A percentile compares a stretch with the other conserved stretches of the same genome.
These are phyloP conservation scores for Kipferlia bialata DNA, from an alignment of 78 protist species.

Conservation along the genomic window DNA sequence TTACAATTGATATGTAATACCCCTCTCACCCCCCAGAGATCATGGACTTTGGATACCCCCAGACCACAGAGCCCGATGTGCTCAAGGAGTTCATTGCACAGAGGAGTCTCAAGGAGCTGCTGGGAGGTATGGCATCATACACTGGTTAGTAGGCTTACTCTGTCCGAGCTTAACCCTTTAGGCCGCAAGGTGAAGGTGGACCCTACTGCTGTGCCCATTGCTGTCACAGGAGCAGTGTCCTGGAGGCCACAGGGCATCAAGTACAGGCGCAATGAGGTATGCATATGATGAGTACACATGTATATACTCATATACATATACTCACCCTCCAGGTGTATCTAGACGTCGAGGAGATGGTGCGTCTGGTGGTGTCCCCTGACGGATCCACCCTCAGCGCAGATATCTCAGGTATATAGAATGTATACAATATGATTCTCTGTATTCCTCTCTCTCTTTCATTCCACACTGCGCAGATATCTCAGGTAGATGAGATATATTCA, in stretches of 20 bases:
- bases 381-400: neutral
- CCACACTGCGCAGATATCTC: constrained; percentile 57
- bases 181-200: too few relatives aligned
- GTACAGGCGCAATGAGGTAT: constrained; percentile 58
- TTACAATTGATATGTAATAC: too few relatives aligned
- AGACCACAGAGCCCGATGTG: too few relatives aligned
- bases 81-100: too few relatives aligned
- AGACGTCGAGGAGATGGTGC: constrained; percentile 83
- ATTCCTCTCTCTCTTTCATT: neutral
- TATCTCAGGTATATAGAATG: neutral
- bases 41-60: too few relatives aligned
- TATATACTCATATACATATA: too few relatives aligned
- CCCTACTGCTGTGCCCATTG: constrained; percentile 31
- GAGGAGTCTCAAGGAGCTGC: too few relatives aligned
- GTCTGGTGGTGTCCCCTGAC: constrained; percentile 39
- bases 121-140: too few relatives aligned
- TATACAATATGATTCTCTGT: neutral
- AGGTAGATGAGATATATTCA: constrained; percentile 72
- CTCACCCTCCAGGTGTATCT: constrained; percentile 86
- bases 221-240: constrained; percentile 50
- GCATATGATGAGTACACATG: neutral
- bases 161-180: too few relatives aligned
- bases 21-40: too few relatives aligned
- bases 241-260: constrained; percentile 73
- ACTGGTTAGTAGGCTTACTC: too few relatives aligned